Base-by-base conservation (phyloP, 2,329 filamentous ascomycete genomes). In the Alternaria gaisen region DNA sequence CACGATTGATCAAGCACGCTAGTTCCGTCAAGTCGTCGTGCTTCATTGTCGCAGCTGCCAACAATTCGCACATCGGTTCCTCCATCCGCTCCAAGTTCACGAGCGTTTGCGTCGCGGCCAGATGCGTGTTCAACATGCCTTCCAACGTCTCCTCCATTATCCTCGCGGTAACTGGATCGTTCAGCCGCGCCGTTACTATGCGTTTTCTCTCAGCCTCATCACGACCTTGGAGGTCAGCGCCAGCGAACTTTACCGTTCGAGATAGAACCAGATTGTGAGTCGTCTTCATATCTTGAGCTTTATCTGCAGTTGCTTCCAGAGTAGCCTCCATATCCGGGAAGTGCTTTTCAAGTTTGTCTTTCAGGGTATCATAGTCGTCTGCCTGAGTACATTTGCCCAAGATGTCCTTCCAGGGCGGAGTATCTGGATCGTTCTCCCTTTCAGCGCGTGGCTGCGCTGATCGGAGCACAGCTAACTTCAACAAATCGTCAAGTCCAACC, bases 121-220 rank as follows among this genome's bases (percentile, higher is more conserved):
- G 44, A 22, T 50, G 51, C 22, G 65, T 24, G 16, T 38, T 48
- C 28, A 32, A n/a, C 11, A 58, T 60, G 16, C 65, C 62, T 2
- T 58, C 30, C 8, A 60, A 22, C 3, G 67, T 62, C 28, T 64
- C 50, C 30, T 60, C 42, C 55, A 70, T 71, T 40, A 66, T 62
- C 2, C 6, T n/a, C 12, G 58, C 58, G 10, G 68, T 70, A 2
- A 55, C 56, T 2, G 60, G 53, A 18, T 68, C 51, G 1, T 53
- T 56, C 48, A 61, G 48, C n/a, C 68, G 47, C 20, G 54, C 59
- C 38, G 46, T 38, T 20, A 61, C 46, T 4, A 63, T 43, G 2
- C 32, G 24, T n/a, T 53, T 32, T 20, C 60, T 60, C n/a, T 58
- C 58, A 11, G 1, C 50, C 14, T 43, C 47, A 14, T 62, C 46